Percentiles rank a stretch among this genome's conserved stretches.
These are phyloP conservation scores for Diaporthe sp. DNA, from an alignment of 2,329 filamentous ascomycete genomes.

Conservation along the genomic window DNA sequence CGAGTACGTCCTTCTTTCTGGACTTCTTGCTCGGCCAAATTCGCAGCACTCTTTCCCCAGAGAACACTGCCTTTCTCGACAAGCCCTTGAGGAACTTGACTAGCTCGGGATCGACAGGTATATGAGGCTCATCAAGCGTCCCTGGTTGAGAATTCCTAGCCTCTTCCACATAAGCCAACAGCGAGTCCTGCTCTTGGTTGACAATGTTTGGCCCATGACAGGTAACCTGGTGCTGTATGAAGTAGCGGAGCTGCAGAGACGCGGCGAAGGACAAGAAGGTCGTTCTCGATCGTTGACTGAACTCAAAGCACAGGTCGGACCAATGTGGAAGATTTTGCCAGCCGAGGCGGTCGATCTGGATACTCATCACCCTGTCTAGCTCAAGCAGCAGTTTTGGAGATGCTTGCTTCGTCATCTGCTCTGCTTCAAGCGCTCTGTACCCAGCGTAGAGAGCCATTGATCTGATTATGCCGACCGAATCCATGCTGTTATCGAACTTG, in stretches of 20 bases:
- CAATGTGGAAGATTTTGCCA: neutral
- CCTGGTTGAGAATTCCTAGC: neutral
- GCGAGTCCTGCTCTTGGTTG: neutral
- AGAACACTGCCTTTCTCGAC: neutral
- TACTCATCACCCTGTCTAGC: neutral
- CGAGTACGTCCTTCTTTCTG: neutral
- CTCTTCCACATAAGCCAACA: slow-evolving; percentile 5
- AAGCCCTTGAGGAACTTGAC: neutral
- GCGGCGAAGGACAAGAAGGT: neutral
- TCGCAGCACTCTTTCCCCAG: neutral
- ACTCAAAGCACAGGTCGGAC: slow-evolving; percentile 10
- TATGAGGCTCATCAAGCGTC: neutral
- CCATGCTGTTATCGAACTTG: neutral
- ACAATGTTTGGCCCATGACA: neutral
- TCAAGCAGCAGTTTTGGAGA: neutral
- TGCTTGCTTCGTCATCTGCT: neutral
- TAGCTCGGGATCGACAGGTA: neutral
- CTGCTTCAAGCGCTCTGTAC: slow-evolving; percentile 1
- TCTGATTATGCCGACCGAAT: neutral
- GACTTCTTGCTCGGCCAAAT: neutral
- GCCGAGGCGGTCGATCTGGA: neutral
- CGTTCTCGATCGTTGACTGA: neutral
- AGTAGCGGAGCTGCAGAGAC: slow-evolving; percentile 7
- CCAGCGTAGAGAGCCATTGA: slow-evolving; percentile 10
- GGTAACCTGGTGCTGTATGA: neutral